Percentiles rank a stretch among this genome's conserved stretches.
These are phyloP conservation scores for Chlamydomonas schloesseri DNA, from an alignment of 139 green algal genomes.

Conservation along the genomic window DNA sequence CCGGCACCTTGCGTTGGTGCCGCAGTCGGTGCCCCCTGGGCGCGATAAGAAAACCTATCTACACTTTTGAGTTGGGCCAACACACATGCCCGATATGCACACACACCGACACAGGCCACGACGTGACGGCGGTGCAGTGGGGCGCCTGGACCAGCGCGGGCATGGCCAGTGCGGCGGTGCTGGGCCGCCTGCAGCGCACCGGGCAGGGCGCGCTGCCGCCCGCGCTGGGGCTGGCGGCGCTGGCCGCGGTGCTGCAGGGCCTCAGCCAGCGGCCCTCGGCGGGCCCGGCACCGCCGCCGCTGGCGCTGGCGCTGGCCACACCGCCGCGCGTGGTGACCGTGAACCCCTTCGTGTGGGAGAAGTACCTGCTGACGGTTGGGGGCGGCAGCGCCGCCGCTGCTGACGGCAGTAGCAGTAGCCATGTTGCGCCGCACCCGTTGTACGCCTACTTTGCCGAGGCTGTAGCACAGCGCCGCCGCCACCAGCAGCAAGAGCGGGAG, in stretches of 20 bases:
- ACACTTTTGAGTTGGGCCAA: too few species aligned
- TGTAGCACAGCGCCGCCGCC: not conserved
- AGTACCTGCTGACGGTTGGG: constrained; percentile 5
- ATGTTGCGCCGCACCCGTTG: not conserved
- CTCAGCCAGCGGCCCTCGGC: not conserved
- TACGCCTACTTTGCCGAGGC: constrained; percentile 25
- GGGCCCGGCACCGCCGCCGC: not conserved
- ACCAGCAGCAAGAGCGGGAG: not conserved
- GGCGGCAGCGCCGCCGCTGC: too few species aligned
- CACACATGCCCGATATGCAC: too few species aligned
- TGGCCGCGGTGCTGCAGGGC: constrained; percentile 37
- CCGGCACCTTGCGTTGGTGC: too few species aligned
- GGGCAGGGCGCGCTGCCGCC: constrained; percentile 78
- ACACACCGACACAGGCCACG: not conserved
- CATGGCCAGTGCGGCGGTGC: constrained; percentile 67
- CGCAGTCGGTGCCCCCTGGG: too few species aligned
- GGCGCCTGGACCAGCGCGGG: constrained; percentile 61
- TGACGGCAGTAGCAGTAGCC: too few species aligned
- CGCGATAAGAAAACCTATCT: too few species aligned
- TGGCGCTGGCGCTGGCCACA: not conserved
- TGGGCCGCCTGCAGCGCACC: constrained; percentile 67
- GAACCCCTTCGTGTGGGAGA: constrained; percentile 68
- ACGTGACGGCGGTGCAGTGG: constrained; percentile 62
- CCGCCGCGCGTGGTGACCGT: constrained; percentile 46
- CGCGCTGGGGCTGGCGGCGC: constrained; percentile 59